A percentile compares a stretch with the other conserved stretches of the same genome.
phyloP scores from a whole-genome alignment of 1,284 basidiomycete genomes.

The Takashimella tepidaria region DNA sequence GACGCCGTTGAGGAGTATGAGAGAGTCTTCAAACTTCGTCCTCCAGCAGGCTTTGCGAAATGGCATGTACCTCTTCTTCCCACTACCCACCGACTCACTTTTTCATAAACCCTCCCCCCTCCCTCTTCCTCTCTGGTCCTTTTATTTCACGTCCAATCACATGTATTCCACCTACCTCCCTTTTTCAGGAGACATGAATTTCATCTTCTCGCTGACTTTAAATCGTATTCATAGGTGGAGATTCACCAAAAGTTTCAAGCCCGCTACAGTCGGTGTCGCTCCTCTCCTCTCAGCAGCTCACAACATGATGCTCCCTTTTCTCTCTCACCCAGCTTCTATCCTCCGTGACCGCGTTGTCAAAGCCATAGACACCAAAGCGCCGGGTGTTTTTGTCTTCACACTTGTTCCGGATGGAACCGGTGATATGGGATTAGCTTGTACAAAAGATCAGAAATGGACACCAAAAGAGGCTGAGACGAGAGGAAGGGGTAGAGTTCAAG shows the following conservation, averaged over 20 bases:
- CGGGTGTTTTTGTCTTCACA: slow-evolving; percentile 24
- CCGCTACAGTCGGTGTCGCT: slow-evolving; percentile 17
- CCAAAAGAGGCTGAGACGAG: slow-evolving; percentile 15
- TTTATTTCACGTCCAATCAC: neutral
- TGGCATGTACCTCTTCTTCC: slow-evolving; percentile 26
- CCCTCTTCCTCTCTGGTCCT: neutral
- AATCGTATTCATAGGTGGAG: slow-evolving; percentile 28
- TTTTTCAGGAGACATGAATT: too few relatives aligned
- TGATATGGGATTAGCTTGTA: slow-evolving; percentile 28
- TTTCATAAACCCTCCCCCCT: neutral
- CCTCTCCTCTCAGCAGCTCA: slow-evolving; percentile 32
- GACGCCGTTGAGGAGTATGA: slow-evolving; percentile 36
- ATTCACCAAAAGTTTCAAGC: slow-evolving; percentile 23
- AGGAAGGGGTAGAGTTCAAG: slow-evolving; percentile 28
- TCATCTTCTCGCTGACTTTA: neutral
- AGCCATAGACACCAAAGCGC: slow-evolving; percentile 4
- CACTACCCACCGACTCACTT: neutral
- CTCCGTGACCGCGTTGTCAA: slow-evolving; percentile 26
- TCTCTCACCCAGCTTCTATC: slow-evolving; percentile 23
- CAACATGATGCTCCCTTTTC: slow-evolving; percentile 33
- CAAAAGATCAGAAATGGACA: slow-evolving; percentile 20
- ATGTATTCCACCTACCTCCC: neutral
- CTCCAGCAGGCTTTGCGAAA: slow-evolving; percentile 36
- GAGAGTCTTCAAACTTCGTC: slow-evolving; percentile 27
- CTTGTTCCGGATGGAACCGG: slow-evolving; percentile 39